Evolutionary conservation across 225 moss, liverwort and hornwort species (phyloP).

Genomic region (Physcomitrium patens): DNA sequence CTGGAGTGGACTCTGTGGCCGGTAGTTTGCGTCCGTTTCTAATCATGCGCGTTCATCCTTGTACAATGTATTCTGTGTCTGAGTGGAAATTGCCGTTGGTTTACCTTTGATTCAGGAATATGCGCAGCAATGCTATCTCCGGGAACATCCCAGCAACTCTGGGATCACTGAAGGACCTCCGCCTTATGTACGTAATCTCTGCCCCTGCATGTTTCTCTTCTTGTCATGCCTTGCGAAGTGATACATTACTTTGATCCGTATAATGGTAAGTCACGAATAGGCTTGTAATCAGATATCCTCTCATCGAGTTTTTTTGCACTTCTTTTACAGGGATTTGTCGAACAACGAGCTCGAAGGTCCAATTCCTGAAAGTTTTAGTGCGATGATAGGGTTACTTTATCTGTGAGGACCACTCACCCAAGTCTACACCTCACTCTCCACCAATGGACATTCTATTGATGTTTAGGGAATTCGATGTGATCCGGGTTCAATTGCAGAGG

Average conservation of each 20-base stretch:
- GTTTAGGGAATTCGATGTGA: background rate
- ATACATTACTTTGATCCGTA: background rate
- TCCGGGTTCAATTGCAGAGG: background rate
- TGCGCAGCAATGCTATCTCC: slow-evolving; percentile 30
- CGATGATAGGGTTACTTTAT: slow-evolving; percentile 8
- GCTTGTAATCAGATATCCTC: background rate
- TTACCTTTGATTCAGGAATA: slow-evolving; percentile 14
- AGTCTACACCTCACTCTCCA: background rate
- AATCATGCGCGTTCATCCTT: background rate
- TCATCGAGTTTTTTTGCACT: background rate
- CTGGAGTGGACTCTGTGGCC: background rate
- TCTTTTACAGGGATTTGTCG: slow-evolving; percentile 32
- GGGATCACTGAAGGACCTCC: slow-evolving; percentile 26
- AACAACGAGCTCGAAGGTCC: slow-evolving; percentile 29
- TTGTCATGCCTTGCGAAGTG: background rate
- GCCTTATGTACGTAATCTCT: slow-evolving; percentile 10
- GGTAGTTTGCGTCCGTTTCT: background rate
- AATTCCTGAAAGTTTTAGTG: slow-evolving; percentile 32
- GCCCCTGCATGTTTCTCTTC: background rate
- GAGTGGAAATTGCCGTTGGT: background rate
- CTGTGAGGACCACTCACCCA: slow-evolving; percentile 31
- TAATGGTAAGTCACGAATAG: background rate
- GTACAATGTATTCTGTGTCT: background rate
- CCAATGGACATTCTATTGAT: background rate
- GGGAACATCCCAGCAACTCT: slow-evolving; percentile 31